These are phyloP conservation scores for Alternaria triticimaculans DNA, from an alignment of 2,329 filamentous ascomycete species.

Conservation along the genomic window DNA sequence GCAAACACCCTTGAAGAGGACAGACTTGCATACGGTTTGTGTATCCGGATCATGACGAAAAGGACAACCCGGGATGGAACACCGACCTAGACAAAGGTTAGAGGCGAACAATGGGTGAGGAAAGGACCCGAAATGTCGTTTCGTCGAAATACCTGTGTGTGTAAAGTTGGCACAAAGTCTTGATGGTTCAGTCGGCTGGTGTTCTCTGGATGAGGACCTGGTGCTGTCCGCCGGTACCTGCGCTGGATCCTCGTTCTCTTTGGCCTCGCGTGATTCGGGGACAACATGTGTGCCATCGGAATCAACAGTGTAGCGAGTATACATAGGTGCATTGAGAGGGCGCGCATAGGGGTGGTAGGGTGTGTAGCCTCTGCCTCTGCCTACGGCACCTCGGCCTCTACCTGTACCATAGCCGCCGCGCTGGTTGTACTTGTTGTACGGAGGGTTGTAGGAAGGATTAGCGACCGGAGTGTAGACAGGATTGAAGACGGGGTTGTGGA, in stretches of 20 bases:
- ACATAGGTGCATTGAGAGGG: conserved; percentile 9
- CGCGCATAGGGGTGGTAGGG: conserved; percentile 34
- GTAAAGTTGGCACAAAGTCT: conserved; percentile 37
- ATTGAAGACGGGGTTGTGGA: neutral
- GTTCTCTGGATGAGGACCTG: conserved; percentile 4
- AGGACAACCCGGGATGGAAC: conserved; percentile 81
- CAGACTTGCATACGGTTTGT: conserved; percentile 89
- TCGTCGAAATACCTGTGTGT: conserved; percentile 39
- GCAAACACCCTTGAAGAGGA: conserved; percentile 81
- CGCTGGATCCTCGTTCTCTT: neutral
- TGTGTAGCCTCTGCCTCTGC: conserved; percentile 7
- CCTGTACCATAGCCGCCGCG: conserved; percentile 17
- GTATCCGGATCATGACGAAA: conserved; percentile 85
- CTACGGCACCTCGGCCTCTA: neutral
- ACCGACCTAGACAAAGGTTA: conserved; percentile 66
- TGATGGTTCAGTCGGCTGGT: conserved; percentile 13
- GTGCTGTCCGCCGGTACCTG: conserved; percentile 3
- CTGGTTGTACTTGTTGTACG: neutral
- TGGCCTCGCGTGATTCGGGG: conserved; percentile 6
- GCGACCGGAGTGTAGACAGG: neutral
- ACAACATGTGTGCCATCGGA: conserved; percentile 13
- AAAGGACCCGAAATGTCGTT: conserved; percentile 12
- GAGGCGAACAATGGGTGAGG: conserved; percentile 4
- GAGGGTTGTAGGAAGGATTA: neutral
- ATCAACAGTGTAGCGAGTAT: conserved; percentile 17